A percentile compares a stretch with the other conserved stretches of the same genome.
These are phyloP conservation scores for Cyclotella baltica DNA, from an alignment of 108 stramenopile species.

Conservation along the genomic window DNA sequence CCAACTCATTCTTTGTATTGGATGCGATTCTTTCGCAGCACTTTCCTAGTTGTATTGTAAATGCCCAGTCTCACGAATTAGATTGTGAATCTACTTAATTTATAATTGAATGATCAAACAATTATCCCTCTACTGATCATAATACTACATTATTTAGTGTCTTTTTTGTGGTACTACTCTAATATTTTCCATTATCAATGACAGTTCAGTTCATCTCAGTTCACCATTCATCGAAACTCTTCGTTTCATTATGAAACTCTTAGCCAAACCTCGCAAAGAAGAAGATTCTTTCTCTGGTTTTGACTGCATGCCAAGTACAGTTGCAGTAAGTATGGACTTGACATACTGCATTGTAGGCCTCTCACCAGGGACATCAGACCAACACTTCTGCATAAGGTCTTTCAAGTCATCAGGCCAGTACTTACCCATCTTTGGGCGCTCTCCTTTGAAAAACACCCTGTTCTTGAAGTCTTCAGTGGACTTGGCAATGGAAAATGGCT, in stretches of 20 bases:
- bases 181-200: too few relatives aligned
- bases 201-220: background rate
- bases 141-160: too few relatives aligned
- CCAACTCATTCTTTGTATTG: too few relatives aligned
- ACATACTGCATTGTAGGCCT: slow-evolving; percentile 58
- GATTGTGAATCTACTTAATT: too few relatives aligned
- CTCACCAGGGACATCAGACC: slow-evolving; percentile 35
- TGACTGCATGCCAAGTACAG: background rate
- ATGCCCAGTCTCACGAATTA: too few relatives aligned
- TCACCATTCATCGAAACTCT: background rate
- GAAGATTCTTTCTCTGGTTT: slow-evolving; percentile 2
- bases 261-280: background rate
- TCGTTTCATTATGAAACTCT: slow-evolving; percentile 4
- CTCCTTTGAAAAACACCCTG: slow-evolving; percentile 44
- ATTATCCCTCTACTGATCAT: too few relatives aligned
- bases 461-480: slow-evolving; percentile 46
- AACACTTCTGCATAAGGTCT: slow-evolving; percentile 53
- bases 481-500: slow-evolving; percentile 54
- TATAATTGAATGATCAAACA: too few relatives aligned
- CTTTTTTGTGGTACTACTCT: too few relatives aligned
- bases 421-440: slow-evolving; percentile 37
- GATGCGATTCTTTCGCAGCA: too few relatives aligned
- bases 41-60: too few relatives aligned
- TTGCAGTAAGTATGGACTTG: slow-evolving; percentile 17
- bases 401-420: slow-evolving; percentile 48